A percentile compares a stretch with the other conserved stretches of the same genome.
These are phyloP conservation scores for Alternaria triticina DNA, from an alignment of 2,329 filamentous ascomycete genomes.

Conservation along the genomic window DNA sequence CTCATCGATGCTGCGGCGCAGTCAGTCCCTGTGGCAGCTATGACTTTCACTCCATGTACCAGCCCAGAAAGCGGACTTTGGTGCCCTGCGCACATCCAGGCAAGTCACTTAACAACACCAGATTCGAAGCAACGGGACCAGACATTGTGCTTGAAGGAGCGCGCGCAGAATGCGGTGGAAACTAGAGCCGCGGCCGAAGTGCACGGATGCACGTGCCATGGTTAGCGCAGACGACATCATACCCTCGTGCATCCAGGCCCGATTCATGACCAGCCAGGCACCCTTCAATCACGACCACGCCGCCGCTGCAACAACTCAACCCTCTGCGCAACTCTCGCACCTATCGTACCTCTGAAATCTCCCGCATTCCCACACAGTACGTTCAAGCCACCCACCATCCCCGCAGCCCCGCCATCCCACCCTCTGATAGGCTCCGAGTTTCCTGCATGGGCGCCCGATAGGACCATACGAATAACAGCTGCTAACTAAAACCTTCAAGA, in stretches of 20 bases:
- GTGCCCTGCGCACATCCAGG: slow-evolving; percentile 59
- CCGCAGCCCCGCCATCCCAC: slow-evolving; percentile 26
- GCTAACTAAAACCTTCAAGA: slow-evolving; percentile 4
- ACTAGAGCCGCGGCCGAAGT: slow-evolving; percentile 14
- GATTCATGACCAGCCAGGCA: slow-evolving; percentile 26
- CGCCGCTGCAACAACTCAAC: slow-evolving; percentile 14
- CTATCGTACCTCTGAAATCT: not conserved
- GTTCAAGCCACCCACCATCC: slow-evolving; percentile 15
- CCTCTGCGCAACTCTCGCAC: not conserved
- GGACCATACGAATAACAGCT: not conserved
- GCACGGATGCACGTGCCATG: slow-evolving; percentile 27
- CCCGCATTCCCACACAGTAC: slow-evolving; percentile 9
- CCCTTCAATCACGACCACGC: slow-evolving; percentile 19
- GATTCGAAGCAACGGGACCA: slow-evolving; percentile 62
- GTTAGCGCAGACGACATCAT: slow-evolving; percentile 35
- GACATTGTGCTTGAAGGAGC: slow-evolving; percentile 28
- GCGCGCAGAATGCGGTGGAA: slow-evolving; percentile 14
- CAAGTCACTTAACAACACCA: slow-evolving; percentile 58
- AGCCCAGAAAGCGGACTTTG: slow-evolving; percentile 93
- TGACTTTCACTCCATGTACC: slow-evolving; percentile 63
- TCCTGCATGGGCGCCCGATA: not conserved
- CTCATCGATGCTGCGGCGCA: slow-evolving; percentile 59
- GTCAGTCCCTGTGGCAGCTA: slow-evolving; percentile 14
- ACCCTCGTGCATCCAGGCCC: slow-evolving; percentile 25
- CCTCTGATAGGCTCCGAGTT: slow-evolving; percentile 17